Percentiles rank a stretch among this genome's conserved stretches.
phyloP scores from a whole-genome alignment of 345 rosid genomes.

The Kernera saxatilis region DNA sequence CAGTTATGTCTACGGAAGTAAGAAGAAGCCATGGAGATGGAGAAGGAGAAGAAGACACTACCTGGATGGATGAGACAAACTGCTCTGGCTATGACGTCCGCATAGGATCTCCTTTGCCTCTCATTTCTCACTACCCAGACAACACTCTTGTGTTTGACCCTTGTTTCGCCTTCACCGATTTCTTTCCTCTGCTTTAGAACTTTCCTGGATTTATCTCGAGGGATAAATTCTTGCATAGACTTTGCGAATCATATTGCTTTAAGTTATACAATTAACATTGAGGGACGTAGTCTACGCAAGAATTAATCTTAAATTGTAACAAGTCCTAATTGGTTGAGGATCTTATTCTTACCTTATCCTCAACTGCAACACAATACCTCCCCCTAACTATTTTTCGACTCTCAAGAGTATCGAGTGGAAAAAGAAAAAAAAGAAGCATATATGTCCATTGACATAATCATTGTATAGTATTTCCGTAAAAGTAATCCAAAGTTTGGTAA shows the following conservation, averaged over 20 bases:
- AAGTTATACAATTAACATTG: not conserved
- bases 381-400: not conserved
- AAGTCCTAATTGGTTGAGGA: not conserved
- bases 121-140: slow-evolving; percentile 24
- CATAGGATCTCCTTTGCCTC: slow-evolving; percentile 35
- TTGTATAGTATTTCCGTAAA: not conserved
- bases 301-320: slow-evolving; percentile 18
- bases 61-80: slow-evolving; percentile 38
- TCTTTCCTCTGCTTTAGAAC: slow-evolving; percentile 42
- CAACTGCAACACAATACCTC: not conserved
- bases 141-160: slow-evolving; percentile 32
- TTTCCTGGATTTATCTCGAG: not conserved
- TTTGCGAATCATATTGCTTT: not conserved
- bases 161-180: slow-evolving; percentile 40
- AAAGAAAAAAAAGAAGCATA: not conserved
- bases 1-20: not conserved
- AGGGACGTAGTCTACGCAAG: slow-evolving; percentile 25
- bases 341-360: not conserved
- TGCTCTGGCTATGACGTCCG: slow-evolving; percentile 30
- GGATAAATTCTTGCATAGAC: slow-evolving; percentile 32
- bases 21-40: slow-evolving; percentile 8
- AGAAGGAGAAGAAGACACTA: slow-evolving; percentile 18
- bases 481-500: slow-evolving; percentile 11
- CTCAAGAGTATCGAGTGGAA: not conserved
- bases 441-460: slow-evolving; percentile 10